Evolutionary conservation across 2,329 filamentous ascomycete species (phyloP), one percentile per base, ranked within the genome.

Genomic region (Colletotrichum camelliae): DNA sequence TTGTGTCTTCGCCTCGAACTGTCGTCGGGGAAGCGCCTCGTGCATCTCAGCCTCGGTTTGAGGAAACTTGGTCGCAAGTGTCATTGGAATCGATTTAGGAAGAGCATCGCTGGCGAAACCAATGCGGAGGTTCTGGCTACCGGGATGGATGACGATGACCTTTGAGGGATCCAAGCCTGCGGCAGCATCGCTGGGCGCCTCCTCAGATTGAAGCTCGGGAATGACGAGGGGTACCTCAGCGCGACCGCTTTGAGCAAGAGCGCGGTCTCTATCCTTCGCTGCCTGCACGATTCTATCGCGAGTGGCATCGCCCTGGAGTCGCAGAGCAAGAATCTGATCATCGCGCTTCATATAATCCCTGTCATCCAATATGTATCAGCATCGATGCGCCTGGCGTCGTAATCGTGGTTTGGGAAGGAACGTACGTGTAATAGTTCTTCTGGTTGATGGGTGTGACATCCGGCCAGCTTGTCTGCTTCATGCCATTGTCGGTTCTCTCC

Each of bases 331-430:
- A 75, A 98, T 93, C 86, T 99, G 97, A 81, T 98, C 97, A 87
- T 99, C 97, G 81, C 96, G 94, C 88, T 99, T 99, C 86, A 99
- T 94, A 81, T 98, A 99, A 83, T 99, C 97, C 77, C 96, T 98
- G 79, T 37, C 70, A 61, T 74, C 72, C 79, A 57, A 75, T 71
- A 62, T 33, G 37, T 31, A 78, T 83, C 76, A 83, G 79, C 70
- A 77, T 70, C 27, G 27, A 35, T 73, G 71, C 76, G 58, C 21
- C 13, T 12, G 16, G 21, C 15, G 21, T 3, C 8, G 21, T 5
- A 15, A 10, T 18, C 7, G 31, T 7, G 18, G 4, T 18, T 29
- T 9, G 24, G 6, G 8, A 12, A 43, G 8, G 5, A 9, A 37
- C 93, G 77, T 89, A 97, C 95, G 96, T 98, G 85, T 98, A 98